phyloP scores from a whole-genome alignment of 2,329 filamentous ascomycete genomes.

The Harringtonia aguacate region DNA sequence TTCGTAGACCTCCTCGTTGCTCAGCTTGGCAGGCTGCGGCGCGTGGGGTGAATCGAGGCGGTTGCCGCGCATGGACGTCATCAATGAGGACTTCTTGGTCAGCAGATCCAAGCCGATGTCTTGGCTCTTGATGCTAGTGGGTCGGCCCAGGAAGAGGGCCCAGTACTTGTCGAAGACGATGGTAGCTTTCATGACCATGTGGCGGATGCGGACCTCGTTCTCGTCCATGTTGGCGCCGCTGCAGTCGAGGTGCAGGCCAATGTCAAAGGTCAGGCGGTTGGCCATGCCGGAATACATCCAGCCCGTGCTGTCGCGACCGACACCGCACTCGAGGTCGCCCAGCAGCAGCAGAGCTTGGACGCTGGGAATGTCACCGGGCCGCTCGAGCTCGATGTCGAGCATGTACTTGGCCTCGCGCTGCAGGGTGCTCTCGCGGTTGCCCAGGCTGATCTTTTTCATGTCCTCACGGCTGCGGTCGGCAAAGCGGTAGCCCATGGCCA shows the following conservation, averaged over 20 bases:
- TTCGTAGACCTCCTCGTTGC: constrained; percentile 32
- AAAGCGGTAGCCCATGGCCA: constrained; percentile 41
- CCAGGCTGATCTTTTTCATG: constrained; percentile 33
- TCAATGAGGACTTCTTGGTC: constrained; percentile 31
- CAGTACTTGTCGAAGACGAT: constrained; percentile 44
- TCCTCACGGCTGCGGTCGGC: constrained; percentile 37
- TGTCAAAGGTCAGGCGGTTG: constrained; percentile 33
- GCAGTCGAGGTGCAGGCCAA: constrained; percentile 37
- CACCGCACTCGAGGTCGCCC: constrained; percentile 41
- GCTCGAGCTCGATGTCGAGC: constrained; percentile 41
- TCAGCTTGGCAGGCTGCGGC: constrained; percentile 7
- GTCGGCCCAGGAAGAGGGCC: constrained; percentile 42
- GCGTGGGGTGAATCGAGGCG: too few species aligned
- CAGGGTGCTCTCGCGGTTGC: constrained; percentile 37
- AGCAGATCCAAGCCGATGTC: constrained; percentile 38
- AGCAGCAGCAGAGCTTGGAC: constrained; percentile 41
- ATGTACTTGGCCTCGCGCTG: constrained; percentile 43
- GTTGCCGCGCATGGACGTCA: constrained; percentile 12
- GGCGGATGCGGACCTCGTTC: constrained; percentile 34
- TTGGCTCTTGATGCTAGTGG: constrained; percentile 40
- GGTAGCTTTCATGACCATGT: constrained; percentile 40
- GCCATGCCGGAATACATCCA: constrained; percentile 43
- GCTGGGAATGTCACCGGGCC: constrained; percentile 38
- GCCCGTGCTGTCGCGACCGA: constrained; percentile 40
- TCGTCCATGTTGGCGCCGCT: constrained; percentile 29